Conservation (phyloP, 805 yeast genomes). For the Barnettozyma sucrosica region DNA sequence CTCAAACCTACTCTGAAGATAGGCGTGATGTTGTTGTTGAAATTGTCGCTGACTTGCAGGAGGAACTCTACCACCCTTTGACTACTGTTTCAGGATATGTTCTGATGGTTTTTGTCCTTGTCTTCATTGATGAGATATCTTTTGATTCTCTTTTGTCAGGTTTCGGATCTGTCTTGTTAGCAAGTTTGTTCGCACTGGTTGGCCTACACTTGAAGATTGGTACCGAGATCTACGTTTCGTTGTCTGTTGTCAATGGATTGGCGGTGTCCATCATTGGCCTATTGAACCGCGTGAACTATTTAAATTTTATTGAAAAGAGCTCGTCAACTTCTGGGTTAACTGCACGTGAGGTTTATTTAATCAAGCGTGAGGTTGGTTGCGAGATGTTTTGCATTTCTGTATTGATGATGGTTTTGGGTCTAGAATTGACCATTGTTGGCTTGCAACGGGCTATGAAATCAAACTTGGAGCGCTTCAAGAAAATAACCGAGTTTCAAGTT, state of each 20-base stretch:
- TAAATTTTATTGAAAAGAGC: background rate
- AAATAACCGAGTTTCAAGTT: background rate
- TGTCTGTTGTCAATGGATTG: slow-evolving; percentile 4
- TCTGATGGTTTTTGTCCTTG: background rate
- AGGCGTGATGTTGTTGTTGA: background rate
- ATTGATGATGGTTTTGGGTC: slow-evolving; percentile 2
- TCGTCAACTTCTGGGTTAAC: background rate
- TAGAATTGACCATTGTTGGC: slow-evolving; percentile 2
- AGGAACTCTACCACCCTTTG: slow-evolving; percentile 1
- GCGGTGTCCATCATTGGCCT: slow-evolving; percentile 5
- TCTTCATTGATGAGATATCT: slow-evolving; percentile 2
- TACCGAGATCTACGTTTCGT: background rate
- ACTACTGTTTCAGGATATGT: background rate
- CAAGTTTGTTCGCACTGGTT: slow-evolving; percentile 3
- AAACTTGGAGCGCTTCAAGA: background rate
- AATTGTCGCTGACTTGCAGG: background rate
- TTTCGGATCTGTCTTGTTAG: slow-evolving; percentile 3
- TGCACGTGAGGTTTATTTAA: background rate
- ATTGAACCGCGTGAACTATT: background rate
- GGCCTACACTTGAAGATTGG: background rate
- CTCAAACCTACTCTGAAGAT: background rate
- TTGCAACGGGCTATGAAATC: slow-evolving; percentile 1
- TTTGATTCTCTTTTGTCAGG: slow-evolving; percentile 3
- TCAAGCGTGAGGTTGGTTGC: slow-evolving; percentile 2
- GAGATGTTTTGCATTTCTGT: slow-evolving; percentile 5